Base-by-base conservation (phyloP, 495 filamentous ascomycete species). In the Neurospora africana region DNA sequence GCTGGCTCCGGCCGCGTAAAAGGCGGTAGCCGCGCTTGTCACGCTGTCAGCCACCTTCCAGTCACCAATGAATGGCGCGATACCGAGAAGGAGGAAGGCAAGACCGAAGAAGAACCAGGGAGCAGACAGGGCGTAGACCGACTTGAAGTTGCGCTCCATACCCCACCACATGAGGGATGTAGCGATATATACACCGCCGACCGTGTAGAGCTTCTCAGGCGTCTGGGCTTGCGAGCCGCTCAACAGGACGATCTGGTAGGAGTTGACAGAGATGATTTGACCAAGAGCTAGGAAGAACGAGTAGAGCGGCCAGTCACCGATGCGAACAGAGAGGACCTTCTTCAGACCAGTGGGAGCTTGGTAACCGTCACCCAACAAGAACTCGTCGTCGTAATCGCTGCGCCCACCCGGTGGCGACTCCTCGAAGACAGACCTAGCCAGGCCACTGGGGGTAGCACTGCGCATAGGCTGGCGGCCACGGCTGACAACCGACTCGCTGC, bases 221-320 rank as follows among this genome's bases (percentile, higher is more conserved):
- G 87, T 83, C 75, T 91, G 82, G 21, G 86, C 88, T 17, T 87
- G 81, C 72, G 87, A 84, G 30, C 89, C 90, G 6, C 84, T 86
- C 27, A 92, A 79, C 17, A 92, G 85, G 6, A 89, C 89, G 77
- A 91, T 88, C 73, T 91, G 89, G 79, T 91, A 90, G 0, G 87
- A 90, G 75, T 89, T 91, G 68, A 88, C 87, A 0, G 90, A 87
- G 58, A 91, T 85, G 72, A 91, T 86, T 76, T 91, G 90, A 7
- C 88, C 88, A 77, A 92, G 82, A 67, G 89, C 89, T 21, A 92
- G 83, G 47, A 92, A 81, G 71, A 93, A 84, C 6, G 90, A 87
- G 79, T 93, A 93, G 9, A 93, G 73, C 0, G 91, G 91, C 91
- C 91, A 93, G 74, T 91, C 88, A 21, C 80, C 80, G 47, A 82